Base-by-base conservation (phyloP, 192 early-diverging fungal species). In the Geranomyces michiganensis region DNA sequence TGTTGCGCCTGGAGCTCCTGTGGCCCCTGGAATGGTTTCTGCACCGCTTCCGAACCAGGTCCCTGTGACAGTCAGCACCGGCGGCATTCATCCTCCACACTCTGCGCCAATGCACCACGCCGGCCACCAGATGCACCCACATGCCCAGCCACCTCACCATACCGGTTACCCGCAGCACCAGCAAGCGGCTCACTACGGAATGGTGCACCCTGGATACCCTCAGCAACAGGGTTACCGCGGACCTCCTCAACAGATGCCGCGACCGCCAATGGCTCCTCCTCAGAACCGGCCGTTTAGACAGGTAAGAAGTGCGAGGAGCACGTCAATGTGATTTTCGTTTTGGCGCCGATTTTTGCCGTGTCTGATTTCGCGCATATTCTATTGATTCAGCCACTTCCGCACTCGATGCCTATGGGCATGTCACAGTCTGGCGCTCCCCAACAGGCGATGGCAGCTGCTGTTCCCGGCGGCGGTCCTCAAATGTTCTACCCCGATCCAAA, bases 81-180 rank as follows among this genome's bases (percentile, higher is more conserved):
- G 36, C 10, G 36, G n/a, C n/a, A n/a, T 10, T 41, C 36, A 41
- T 10, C 36, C 36, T 41, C 10, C 36, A 41, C 36, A 41, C 36
- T 41, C 36, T 41, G 36, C 36, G 36, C 10, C 36, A 41, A 41
- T 41, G 36, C 36, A 41, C 36, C 36, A 41, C 10, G 5, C 36
- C 5, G 36, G 15, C 6, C 58, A 64, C 15, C 41, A 45, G 15
- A 45, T 64, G 62, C 62, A 64, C 17, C 62, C 33, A 43, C 62
- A 41, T 8, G 29, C 19, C 4, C 41, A 21, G 21, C 41, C 15
- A 7, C 62, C 15, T 4, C 62, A 41, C 17, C 32, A 60, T 9
- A 17, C 62, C 1, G 31, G 31, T 21, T 46, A 45, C 41, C 62
- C 33, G 15, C 32, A 15, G 41, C 32, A 64, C 13, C 62, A 41